A percentile compares a stretch with the other conserved stretches of the same genome.
These are phyloP conservation scores for Tylopilus sp. DNA, from an alignment of 768 basidiomycete species.

Conservation along the genomic window DNA sequence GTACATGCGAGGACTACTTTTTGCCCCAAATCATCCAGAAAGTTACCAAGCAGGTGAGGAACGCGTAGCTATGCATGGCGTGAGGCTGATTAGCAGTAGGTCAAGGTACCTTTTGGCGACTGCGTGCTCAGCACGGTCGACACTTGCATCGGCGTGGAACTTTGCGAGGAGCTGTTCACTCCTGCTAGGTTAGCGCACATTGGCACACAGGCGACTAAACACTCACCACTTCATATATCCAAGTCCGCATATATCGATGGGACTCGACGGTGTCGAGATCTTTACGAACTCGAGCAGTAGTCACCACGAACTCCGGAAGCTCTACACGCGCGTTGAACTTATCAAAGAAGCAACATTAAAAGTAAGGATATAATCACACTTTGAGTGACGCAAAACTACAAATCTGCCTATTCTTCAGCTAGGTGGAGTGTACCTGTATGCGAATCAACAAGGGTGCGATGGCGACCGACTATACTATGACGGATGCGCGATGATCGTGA, in stretches of 20 bases:
- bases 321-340: conserved; percentile 85
- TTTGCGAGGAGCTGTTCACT: conserved; percentile 97
- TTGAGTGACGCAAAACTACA: not conserved
- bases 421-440: conserved; percentile 95
- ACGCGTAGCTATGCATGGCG: not conserved
- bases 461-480: conserved; percentile 98
- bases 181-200: conserved; percentile 68
- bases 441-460: conserved; percentile 99
- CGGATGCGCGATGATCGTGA: conserved; percentile 92
- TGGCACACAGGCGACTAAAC: too few relatives aligned
- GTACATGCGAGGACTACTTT: conserved; percentile 87
- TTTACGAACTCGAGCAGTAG: conserved; percentile 99
- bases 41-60: conserved; percentile 78
- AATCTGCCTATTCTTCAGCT: conserved; percentile 46
- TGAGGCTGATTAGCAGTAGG: conserved; percentile 38
- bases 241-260: conserved; percentile 97
- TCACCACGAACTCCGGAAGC: conserved; percentile 97
- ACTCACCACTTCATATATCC: conserved; percentile 1
- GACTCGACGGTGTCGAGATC: conserved; percentile 96
- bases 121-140: conserved; percentile 90
- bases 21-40: conserved; percentile 86
- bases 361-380: conserved; percentile 38
- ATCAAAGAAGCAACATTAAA: conserved; percentile 97
- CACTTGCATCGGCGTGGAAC: conserved; percentile 94
- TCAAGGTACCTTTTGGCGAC: conserved; percentile 93